Evolutionary conservation across 73 alveolate genomes (phyloP).

Genomic region (Paramecium pentaurelia): DNA sequence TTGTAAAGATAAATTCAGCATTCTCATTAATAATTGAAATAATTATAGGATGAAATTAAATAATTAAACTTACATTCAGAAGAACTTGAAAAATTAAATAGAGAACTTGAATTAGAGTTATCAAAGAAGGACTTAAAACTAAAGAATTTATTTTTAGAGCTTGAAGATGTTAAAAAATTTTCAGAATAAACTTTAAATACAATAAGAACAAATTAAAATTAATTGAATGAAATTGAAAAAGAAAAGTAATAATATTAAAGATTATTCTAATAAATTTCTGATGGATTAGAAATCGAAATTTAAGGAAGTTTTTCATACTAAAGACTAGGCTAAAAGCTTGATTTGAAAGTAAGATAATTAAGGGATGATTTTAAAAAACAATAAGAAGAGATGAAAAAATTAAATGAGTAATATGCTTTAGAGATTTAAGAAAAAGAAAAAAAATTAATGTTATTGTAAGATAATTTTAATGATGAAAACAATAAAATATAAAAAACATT

Average conservation of each 20-base stretch:
- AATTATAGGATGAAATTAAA: neutral
- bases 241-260: neutral
- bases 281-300: neutral
- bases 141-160: neutral
- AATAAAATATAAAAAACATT: neutral
- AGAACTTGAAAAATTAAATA: neutral
- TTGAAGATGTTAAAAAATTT: neutral
- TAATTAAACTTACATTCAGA: neutral
- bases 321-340: neutral
- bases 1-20: neutral
- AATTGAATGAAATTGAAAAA: neutral
- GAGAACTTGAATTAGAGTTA: neutral
- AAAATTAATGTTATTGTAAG: neutral
- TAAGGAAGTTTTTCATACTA: neutral
- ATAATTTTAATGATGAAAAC: neutral
- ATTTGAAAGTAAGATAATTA: neutral
- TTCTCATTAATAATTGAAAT: neutral
- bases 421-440: neutral
- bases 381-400: neutral
- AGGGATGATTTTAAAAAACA: neutral
- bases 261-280: neutral
- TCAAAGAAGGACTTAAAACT: neutral
- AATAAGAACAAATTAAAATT: neutral
- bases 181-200: conserved; percentile 19
- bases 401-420: neutral